Percentiles rank a stretch among this genome's conserved stretches.
These are phyloP conservation scores for Neodidymelliopsis sp. DNA, from an alignment of 2,329 filamentous ascomycete genomes.

Conservation along the genomic window DNA sequence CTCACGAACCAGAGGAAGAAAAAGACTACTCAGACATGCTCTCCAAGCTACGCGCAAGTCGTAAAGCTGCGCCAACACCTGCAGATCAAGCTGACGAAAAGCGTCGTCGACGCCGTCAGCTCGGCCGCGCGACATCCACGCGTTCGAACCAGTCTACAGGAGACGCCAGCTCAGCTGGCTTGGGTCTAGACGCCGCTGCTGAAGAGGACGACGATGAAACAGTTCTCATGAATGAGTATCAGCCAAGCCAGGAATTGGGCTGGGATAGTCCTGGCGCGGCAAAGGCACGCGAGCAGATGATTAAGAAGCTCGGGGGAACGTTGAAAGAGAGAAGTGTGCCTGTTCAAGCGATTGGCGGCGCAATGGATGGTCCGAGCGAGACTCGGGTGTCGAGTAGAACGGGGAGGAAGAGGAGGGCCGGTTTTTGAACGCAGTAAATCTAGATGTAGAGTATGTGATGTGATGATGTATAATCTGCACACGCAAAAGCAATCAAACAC, in stretches of 20 bases:
- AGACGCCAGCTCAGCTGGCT: constrained; percentile 31
- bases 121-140: constrained; percentile 44
- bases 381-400: constrained; percentile 26
- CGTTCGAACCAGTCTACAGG: constrained; percentile 40
- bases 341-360: constrained; percentile 43
- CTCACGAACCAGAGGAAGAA: constrained; percentile 28
- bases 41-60: constrained; percentile 40
- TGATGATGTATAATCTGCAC: background rate
- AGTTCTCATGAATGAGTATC: constrained; percentile 34
- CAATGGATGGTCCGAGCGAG: constrained; percentile 44
- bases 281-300: constrained; percentile 46
- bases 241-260: constrained; percentile 47
- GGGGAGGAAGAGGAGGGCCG: constrained; percentile 35
- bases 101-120: constrained; percentile 32
- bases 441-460: too few relatives aligned
- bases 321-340: constrained; percentile 37
- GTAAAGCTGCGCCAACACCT: constrained; percentile 32
- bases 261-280: constrained; percentile 49
- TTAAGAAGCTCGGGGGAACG: constrained; percentile 46
- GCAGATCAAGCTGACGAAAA: constrained; percentile 32
- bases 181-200: constrained; percentile 20
- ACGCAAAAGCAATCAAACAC: background rate
- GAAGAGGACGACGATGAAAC: constrained; percentile 30
- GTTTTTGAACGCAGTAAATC: too few relatives aligned
- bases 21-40: constrained; percentile 45